These are phyloP conservation scores for Aspergillus puulaauensis DNA, from an alignment of 2,329 filamentous ascomycete genomes.

Conservation along the genomic window DNA sequence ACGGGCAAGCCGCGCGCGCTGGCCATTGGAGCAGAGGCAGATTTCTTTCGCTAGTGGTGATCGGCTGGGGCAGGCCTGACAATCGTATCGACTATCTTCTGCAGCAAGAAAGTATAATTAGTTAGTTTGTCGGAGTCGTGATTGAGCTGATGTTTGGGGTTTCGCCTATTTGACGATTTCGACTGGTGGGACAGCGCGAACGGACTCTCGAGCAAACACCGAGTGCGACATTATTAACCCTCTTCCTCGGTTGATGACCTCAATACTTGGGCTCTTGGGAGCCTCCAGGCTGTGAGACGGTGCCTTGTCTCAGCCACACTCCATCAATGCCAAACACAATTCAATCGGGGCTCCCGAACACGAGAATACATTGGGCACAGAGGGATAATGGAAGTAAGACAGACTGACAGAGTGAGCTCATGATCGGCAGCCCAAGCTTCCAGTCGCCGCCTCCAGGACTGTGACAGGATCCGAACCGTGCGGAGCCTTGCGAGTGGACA, in stretches of 20 bases:
- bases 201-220: neutral
- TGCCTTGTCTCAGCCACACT: neutral
- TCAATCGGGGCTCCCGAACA: neutral
- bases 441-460: neutral
- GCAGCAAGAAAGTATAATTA: neutral
- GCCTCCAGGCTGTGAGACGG: neutral
- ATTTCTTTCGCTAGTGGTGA: neutral
- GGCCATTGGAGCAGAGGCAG: neutral
- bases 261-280: neutral
- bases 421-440: neutral
- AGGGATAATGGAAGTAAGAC: neutral
- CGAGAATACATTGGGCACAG: neutral
- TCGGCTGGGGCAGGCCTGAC: slow-evolving; percentile 1
- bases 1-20: too few relatives aligned
- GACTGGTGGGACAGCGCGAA: neutral
- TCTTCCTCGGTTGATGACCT: neutral
- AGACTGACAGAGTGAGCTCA: neutral
- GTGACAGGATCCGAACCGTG: neutral
- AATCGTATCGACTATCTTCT: slow-evolving; percentile 13
- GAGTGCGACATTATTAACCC: neutral
- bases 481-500: slow-evolving; percentile 1
- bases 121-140: neutral
- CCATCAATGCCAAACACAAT: neutral
- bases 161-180: neutral
- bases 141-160: neutral